Percentiles rank a stretch among this genome's conserved stretches.
Conservation (phyloP, 192 early-diverging fungal genomes). For the Backusella morwellensis region DNA sequence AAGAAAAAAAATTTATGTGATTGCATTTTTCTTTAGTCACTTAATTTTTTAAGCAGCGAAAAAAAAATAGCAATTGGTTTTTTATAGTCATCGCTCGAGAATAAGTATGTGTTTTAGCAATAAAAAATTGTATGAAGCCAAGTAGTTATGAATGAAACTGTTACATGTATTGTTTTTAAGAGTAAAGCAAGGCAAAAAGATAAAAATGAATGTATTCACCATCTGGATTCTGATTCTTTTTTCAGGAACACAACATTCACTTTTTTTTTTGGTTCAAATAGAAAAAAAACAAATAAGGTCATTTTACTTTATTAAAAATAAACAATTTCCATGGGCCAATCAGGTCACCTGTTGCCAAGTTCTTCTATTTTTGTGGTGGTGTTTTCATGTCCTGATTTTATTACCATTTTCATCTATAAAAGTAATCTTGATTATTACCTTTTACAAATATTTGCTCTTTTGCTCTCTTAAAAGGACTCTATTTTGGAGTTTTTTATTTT, state of each 20-base stretch:
- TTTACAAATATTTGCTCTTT: neutral
- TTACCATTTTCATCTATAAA: too few relatives aligned
- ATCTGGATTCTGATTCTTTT: too few relatives aligned
- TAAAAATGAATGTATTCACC: too few relatives aligned
- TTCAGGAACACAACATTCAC: too few relatives aligned
- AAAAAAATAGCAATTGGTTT: neutral
- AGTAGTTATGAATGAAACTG: too few relatives aligned
- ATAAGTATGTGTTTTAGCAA: too few relatives aligned
- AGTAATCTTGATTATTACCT: neutral
- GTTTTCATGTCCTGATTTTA: neutral
- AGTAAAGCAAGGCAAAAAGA: too few relatives aligned
- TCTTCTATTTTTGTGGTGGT: neutral
- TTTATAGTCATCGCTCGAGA: too few relatives aligned
- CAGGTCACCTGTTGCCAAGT: neutral
- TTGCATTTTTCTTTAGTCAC: constrained; percentile 3
- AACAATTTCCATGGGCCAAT: neutral
- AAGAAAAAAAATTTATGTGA: neutral
- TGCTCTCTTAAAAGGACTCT: neutral
- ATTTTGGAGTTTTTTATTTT: neutral
- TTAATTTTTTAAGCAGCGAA: neutral
- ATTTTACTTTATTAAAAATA: neutral
- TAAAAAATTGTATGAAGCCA: too few relatives aligned
- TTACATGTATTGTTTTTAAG: too few relatives aligned
- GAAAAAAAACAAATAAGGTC: too few relatives aligned
- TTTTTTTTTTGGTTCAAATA: too few relatives aligned